Evolutionary conservation across 306 rosid species (phyloP).

Genomic region (Luffa aegyptiaca): DNA sequence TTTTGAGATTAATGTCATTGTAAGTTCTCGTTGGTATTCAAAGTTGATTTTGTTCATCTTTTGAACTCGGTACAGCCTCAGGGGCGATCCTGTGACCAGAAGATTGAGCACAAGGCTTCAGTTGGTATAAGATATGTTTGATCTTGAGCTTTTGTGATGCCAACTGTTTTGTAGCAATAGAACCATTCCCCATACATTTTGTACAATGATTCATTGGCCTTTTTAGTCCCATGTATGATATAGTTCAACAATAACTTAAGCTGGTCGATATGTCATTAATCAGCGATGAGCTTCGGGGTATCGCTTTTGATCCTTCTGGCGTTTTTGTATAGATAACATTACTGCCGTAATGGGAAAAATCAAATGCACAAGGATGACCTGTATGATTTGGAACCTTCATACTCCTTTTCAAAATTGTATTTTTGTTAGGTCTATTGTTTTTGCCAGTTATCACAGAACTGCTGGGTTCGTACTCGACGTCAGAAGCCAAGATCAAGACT

Average conservation of each 20-base stretch:
- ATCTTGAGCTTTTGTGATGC: neutral
- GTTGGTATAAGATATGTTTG: neutral
- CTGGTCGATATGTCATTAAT: neutral
- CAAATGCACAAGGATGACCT: neutral
- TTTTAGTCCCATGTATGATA: neutral
- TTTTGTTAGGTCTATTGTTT: neutral
- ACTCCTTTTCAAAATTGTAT: neutral
- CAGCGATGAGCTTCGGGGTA: neutral
- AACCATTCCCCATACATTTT: neutral
- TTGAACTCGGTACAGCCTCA: neutral
- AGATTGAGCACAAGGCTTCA: neutral
- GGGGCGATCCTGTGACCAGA: neutral
- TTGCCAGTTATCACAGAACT: neutral
- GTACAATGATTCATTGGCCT: conserved; percentile 1
- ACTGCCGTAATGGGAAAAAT: neutral
- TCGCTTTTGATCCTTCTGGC: neutral
- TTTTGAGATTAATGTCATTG: neutral
- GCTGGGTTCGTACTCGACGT: neutral
- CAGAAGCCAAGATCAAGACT: neutral
- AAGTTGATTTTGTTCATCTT: neutral
- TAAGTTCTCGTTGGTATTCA: neutral
- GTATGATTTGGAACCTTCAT: neutral
- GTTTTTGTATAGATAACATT: conserved; percentile 6
- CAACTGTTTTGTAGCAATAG: conserved; percentile 2
- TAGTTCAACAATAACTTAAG: neutral